These are phyloP conservation scores for Hapsidospora chrysogenum DNA, from an alignment of 495 filamentous ascomycete genomes.

Conservation along the genomic window DNA sequence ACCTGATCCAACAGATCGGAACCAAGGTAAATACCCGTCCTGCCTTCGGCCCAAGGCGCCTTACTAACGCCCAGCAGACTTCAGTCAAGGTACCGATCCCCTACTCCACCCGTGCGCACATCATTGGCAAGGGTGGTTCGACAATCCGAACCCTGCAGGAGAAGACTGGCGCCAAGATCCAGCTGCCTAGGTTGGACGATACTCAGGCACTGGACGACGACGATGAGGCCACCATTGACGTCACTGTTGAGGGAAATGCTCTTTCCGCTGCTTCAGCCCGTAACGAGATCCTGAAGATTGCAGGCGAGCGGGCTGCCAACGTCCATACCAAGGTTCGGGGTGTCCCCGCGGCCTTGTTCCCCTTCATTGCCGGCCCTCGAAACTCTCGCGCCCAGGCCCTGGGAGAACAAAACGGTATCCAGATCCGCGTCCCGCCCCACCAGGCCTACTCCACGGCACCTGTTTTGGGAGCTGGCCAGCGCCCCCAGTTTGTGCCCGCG, in stretches of 20 bases:
- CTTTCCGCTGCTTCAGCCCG: slow-evolving; percentile 66
- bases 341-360: slow-evolving; percentile 84
- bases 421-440: slow-evolving; percentile 65
- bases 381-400: slow-evolving; percentile 48
- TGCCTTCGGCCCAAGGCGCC: not conserved
- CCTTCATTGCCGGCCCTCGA: slow-evolving; percentile 79
- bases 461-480: slow-evolving; percentile 48
- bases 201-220: slow-evolving; percentile 43
- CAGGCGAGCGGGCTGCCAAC: slow-evolving; percentile 66
- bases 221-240: slow-evolving; percentile 65
- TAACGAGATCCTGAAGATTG: slow-evolving; percentile 67
- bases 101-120: slow-evolving; percentile 59
- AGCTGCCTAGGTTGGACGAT: slow-evolving; percentile 66
- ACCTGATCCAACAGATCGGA: slow-evolving; percentile 70
- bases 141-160: slow-evolving; percentile 76
- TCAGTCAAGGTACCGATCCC: slow-evolving; percentile 63
- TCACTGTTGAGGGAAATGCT: slow-evolving; percentile 79
- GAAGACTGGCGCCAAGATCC: slow-evolving; percentile 71
- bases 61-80: slow-evolving; percentile 32
- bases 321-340: slow-evolving; percentile 60
- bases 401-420: slow-evolving; percentile 44
- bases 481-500: slow-evolving; percentile 48
- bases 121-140: slow-evolving; percentile 84
- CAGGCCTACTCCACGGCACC: slow-evolving; percentile 55
- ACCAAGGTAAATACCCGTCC: slow-evolving; percentile 45